Percentiles rank a stretch among this genome's conserved stretches.
phyloP scores from a whole-genome alignment of 1,139 yeast species.

The Suhomyces maxii region DNA sequence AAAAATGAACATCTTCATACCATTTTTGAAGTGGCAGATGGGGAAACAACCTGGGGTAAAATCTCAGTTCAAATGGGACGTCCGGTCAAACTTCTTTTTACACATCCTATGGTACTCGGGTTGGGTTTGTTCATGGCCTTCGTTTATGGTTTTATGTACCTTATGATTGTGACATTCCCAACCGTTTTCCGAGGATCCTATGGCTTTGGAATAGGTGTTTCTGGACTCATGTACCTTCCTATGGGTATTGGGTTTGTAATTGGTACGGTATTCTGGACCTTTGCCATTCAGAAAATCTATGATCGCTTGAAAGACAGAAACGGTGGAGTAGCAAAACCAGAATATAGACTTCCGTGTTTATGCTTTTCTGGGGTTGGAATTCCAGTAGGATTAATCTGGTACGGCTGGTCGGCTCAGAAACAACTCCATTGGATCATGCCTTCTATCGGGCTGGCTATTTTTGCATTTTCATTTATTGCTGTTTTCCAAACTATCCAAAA shows the following conservation, averaged over 20 bases:
- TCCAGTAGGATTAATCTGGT: constrained; percentile 57
- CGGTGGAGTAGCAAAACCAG: constrained; percentile 58
- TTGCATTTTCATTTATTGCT: constrained; percentile 58
- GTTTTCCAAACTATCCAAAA: constrained; percentile 61
- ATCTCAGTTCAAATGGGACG: constrained; percentile 45
- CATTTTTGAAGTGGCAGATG: constrained; percentile 50
- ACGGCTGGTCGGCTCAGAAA: constrained; percentile 63
- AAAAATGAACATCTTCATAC: constrained; percentile 60
- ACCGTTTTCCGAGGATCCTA: constrained; percentile 47
- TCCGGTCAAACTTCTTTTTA: constrained; percentile 51
- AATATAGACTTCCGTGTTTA: constrained; percentile 50
- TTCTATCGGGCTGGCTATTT: constrained; percentile 52
- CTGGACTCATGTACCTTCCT: constrained; percentile 59
- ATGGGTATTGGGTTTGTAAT: constrained; percentile 51
- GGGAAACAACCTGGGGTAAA: constrained; percentile 31
- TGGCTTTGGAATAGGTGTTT: constrained; percentile 48
- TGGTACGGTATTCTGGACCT: constrained; percentile 50
- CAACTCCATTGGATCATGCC: constrained; percentile 58
- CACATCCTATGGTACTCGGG: constrained; percentile 65
- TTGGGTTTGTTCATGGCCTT: constrained; percentile 64
- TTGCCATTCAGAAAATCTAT: constrained; percentile 39
- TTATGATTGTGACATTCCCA: constrained; percentile 61
- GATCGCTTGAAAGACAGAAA: constrained; percentile 35
- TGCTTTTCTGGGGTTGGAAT: constrained; percentile 45
- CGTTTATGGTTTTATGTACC: constrained; percentile 61